These are phyloP conservation scores for Ascosphaera aggregata DNA, from an alignment of 2,329 filamentous ascomycete species.

Conservation along the genomic window DNA sequence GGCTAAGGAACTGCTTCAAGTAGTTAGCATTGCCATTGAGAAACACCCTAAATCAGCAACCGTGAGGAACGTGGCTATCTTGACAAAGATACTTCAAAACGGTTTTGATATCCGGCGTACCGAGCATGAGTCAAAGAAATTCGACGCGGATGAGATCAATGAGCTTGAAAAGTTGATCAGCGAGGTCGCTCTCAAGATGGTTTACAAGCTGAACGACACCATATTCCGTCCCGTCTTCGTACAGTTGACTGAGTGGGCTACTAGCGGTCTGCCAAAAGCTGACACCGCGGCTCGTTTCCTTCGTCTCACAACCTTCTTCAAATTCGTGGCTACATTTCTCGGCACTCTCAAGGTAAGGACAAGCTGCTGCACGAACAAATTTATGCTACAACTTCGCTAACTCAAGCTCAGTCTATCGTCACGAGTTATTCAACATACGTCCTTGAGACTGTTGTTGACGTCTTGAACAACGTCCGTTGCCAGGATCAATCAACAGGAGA, in stretches of 20 bases:
- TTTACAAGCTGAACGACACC: slow-evolving; percentile 89
- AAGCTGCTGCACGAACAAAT: not conserved
- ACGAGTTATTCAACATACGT: slow-evolving; percentile 78
- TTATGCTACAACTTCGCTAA: slow-evolving; percentile 6
- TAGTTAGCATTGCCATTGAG: slow-evolving; percentile 49
- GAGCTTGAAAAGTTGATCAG: slow-evolving; percentile 42
- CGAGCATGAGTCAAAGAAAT: slow-evolving; percentile 13
- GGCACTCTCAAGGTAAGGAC: slow-evolving; percentile 44
- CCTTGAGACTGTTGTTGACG: slow-evolving; percentile 46
- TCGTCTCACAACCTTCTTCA: slow-evolving; percentile 55
- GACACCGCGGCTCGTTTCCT: slow-evolving; percentile 34
- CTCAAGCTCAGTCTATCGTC: slow-evolving; percentile 44
- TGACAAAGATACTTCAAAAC: slow-evolving; percentile 39
- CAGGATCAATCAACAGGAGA: slow-evolving; percentile 27
- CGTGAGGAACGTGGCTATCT: slow-evolving; percentile 44
- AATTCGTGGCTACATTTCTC: slow-evolving; percentile 61
- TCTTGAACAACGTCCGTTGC: slow-evolving; percentile 26
- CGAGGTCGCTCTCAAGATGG: slow-evolving; percentile 60
- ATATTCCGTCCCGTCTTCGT: slow-evolving; percentile 82
- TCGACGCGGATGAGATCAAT: slow-evolving; percentile 26
- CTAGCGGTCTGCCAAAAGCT: slow-evolving; percentile 34
- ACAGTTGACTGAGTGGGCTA: slow-evolving; percentile 63
- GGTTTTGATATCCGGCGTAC: slow-evolving; percentile 26
- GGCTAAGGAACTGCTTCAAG: slow-evolving; percentile 41
- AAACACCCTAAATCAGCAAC: slow-evolving; percentile 56